Conservation (phyloP, 176 grass and related monocot species). For the Carex littledalei region DNA sequence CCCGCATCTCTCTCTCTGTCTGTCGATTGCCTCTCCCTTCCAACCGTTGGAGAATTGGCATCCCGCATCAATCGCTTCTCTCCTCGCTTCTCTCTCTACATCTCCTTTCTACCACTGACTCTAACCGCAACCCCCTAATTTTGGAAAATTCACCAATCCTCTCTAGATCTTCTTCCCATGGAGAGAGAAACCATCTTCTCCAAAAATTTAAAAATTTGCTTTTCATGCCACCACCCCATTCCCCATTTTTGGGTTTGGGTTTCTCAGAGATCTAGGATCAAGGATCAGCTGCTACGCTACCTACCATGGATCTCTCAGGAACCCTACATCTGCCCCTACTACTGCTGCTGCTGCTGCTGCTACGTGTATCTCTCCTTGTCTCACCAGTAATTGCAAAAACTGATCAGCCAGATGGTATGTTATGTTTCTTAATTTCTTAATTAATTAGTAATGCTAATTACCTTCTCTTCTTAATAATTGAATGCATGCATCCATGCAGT, state of each 20-base stretch:
- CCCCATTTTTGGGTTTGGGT: constrained; percentile 13
- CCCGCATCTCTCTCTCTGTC: no score
- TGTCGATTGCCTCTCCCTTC: not conserved
- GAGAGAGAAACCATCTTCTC: constrained; percentile 5
- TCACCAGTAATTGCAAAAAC: constrained; percentile 43
- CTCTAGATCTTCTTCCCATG: not conserved
- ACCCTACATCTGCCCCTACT: not conserved
- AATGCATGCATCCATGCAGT: constrained; percentile 22
- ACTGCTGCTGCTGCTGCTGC: no score
- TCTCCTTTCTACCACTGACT: no score
- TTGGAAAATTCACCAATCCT: constrained; percentile 12
- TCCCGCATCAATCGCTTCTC: constrained; percentile 34
- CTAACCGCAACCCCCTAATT: constrained; percentile 10
- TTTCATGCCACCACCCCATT: not conserved
- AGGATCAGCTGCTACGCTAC: constrained; percentile 14
- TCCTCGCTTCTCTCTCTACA: not conserved
- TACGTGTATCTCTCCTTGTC: no score
- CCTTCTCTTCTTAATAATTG: no score
- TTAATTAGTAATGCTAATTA: no score
- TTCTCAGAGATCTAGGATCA: constrained; percentile 24
- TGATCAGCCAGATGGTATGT: constrained; percentile 40
- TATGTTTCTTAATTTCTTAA: no score
- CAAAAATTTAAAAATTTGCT: not conserved
- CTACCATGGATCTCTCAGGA: constrained; percentile 34
- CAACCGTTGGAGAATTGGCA: constrained; percentile 1